phyloP scores from a whole-genome alignment of 192 early-diverging fungal genomes.

The Coemansia sp. region DNA sequence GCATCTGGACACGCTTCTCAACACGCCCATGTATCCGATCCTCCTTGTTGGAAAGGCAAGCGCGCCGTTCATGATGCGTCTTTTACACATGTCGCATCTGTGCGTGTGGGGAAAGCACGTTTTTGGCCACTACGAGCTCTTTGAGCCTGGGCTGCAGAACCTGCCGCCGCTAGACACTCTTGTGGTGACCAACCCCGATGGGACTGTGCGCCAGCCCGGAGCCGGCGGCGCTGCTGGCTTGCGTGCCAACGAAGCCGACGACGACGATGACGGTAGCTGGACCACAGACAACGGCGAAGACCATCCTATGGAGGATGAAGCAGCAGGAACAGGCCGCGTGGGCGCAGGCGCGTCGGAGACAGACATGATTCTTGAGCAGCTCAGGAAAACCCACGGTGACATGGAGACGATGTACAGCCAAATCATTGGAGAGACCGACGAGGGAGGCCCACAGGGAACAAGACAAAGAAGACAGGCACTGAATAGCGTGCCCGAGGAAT shows the following conservation, averaged over 20 bases:
- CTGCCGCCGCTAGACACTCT: constrained; percentile 45
- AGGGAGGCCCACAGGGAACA: constrained; percentile 16
- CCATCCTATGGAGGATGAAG: neutral
- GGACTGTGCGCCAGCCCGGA: neutral
- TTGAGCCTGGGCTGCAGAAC: constrained; percentile 40
- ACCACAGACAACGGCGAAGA: too few species aligned
- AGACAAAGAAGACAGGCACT: constrained; percentile 21
- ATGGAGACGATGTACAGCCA: constrained; percentile 47
- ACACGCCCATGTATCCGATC: constrained; percentile 50
- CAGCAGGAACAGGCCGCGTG: neutral
- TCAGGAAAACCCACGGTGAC: constrained; percentile 27
- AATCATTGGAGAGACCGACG: constrained; percentile 28
- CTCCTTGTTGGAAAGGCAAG: constrained; percentile 39
- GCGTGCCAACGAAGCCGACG: neutral
- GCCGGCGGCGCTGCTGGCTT: neutral
- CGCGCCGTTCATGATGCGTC: constrained; percentile 53
- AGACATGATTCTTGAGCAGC: constrained; percentile 28
- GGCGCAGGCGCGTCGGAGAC: constrained; percentile 11
- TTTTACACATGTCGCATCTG: constrained; percentile 52
- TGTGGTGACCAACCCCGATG: constrained; percentile 8
- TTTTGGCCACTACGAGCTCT: constrained; percentile 54
- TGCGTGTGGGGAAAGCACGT: constrained; percentile 52
- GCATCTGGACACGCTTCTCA: constrained; percentile 34
- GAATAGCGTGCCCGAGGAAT: constrained; percentile 33
- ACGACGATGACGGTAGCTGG: neutral